phyloP scores from a whole-genome alignment of 1,284 basidiomycete genomes.

The Pholiota adiposa region DNA sequence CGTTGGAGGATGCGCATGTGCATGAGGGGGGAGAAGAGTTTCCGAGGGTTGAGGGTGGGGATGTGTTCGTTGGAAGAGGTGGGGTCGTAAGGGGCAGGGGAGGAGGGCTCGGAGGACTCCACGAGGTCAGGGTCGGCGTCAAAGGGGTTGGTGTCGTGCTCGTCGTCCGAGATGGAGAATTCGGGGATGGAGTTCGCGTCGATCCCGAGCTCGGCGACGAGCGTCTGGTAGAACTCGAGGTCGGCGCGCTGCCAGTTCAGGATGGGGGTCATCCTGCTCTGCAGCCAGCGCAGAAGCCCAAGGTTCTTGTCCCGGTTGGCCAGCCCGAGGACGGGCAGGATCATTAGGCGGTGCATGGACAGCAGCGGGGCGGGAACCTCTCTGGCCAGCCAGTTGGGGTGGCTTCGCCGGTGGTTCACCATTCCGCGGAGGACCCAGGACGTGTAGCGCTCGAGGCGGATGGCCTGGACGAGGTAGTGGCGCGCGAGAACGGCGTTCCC shows the following conservation, averaged over 20 bases:
- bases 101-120: too few species aligned
- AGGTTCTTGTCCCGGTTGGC: conserved; percentile 61
- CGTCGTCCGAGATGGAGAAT: too few species aligned
- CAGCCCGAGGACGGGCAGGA: conserved; percentile 58
- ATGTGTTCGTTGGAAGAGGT: conserved; percentile 10
- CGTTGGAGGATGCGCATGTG: conserved; percentile 60
- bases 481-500: conserved; percentile 58
- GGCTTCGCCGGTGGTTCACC: conserved; percentile 26
- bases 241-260: conserved; percentile 51
- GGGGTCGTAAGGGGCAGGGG: too few species aligned
- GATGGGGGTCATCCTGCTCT: conserved; percentile 44
- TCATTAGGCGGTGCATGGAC: conserved; percentile 53
- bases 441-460: conserved; percentile 46
- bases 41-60: conserved; percentile 20
- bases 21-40: conserved; percentile 54
- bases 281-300: conserved; percentile 61
- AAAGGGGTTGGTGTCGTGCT: too few species aligned
- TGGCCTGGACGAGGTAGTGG: conserved; percentile 71
- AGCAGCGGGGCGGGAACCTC: conserved; percentile 54
- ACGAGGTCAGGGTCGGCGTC: conserved; percentile 6
- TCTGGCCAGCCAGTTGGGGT: neutral
- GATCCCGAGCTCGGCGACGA: conserved; percentile 27
- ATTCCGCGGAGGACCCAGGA: conserved; percentile 26
- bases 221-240: conserved; percentile 44
- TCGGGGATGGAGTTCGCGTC: conserved; percentile 1